A percentile compares a stretch with the other conserved stretches of the same genome.
Evolutionary conservation across 176 grass and related monocot genomes (phyloP).

Genomic region (Hsuehochloa calcarea): DNA sequence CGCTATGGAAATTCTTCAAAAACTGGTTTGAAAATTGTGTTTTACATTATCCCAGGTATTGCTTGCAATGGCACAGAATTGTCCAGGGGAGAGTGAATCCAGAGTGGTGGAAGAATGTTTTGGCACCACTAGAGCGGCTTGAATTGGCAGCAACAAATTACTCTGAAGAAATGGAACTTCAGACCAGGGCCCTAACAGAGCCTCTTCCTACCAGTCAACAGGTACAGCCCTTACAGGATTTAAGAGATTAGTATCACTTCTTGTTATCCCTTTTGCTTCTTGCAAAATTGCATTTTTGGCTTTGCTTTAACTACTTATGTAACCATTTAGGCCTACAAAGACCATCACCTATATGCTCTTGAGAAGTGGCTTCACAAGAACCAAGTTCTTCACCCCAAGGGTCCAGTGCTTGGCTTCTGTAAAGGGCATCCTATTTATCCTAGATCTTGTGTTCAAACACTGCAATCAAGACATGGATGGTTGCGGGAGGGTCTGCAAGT

Average conservation of each 20-base stretch:
- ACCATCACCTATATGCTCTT: slow-evolving; percentile 83
- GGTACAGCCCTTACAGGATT: slow-evolving; percentile 39
- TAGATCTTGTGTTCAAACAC: slow-evolving; percentile 73
- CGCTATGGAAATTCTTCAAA: slow-evolving; percentile 9
- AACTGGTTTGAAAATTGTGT: slow-evolving; percentile 2
- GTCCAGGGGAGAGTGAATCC: slow-evolving; percentile 60
- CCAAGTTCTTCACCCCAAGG: slow-evolving; percentile 80
- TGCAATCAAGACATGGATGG: slow-evolving; percentile 90
- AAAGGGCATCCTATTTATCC: slow-evolving; percentile 83
- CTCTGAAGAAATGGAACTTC: slow-evolving; percentile 85
- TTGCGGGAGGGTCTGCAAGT: slow-evolving; percentile 84
- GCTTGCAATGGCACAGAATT: slow-evolving; percentile 90
- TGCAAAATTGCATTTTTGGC: neutral
- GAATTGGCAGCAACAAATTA: slow-evolving; percentile 60
- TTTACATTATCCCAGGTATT: slow-evolving; percentile 62
- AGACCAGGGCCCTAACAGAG: slow-evolving; percentile 82
- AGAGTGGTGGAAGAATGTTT: slow-evolving; percentile 76
- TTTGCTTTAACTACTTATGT: slow-evolving; percentile 22
- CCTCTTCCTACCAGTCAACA: slow-evolving; percentile 95
- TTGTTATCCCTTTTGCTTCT: slow-evolving; percentile 13
- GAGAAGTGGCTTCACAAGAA: slow-evolving; percentile 93
- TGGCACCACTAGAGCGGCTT: slow-evolving; percentile 69
- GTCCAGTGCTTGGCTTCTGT: slow-evolving; percentile 87
- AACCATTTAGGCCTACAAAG: slow-evolving; percentile 74
- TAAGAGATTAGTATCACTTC: slow-evolving; percentile 3